Conservation (phyloP, 2,329 filamentous ascomycete species). For the Huntiella savannae region DNA sequence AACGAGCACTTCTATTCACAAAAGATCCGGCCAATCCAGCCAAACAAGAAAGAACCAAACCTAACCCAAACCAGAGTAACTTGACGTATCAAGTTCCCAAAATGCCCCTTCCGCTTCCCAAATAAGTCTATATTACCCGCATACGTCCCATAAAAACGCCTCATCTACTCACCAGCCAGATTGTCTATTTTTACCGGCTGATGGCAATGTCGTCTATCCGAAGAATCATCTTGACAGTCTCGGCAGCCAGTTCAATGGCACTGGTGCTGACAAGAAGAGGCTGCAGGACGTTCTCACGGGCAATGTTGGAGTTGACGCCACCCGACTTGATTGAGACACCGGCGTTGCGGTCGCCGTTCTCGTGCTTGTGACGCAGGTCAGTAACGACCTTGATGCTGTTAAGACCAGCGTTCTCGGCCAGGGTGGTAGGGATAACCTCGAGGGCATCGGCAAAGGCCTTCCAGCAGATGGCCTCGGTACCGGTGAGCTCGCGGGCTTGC, state of each 20-base stretch:
- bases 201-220: slow-evolving; percentile 49
- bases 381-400: slow-evolving; percentile 99
- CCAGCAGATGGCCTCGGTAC: slow-evolving; percentile 96
- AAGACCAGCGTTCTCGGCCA: slow-evolving; percentile 91
- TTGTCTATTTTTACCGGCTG: slow-evolving; percentile 28
- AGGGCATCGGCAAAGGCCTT: slow-evolving; percentile 96
- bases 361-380: slow-evolving; percentile 82
- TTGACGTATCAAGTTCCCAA: no score
- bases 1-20: slow-evolving; percentile 1
- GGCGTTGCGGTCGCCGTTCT: slow-evolving; percentile 84
- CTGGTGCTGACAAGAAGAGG: slow-evolving; percentile 92
- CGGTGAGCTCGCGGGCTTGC: slow-evolving; percentile 63
- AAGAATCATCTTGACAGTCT: slow-evolving; percentile 91
- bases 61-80: no score
- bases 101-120: not conserved
- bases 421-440: slow-evolving; percentile 88
- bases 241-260: slow-evolving; percentile 86
- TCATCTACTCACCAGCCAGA: not conserved
- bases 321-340: slow-evolving; percentile 97
- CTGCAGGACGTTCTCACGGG: slow-evolving; percentile 91
- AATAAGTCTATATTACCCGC: not conserved
- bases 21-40: not conserved
- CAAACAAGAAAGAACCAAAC: no score
- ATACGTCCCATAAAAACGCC: not conserved
- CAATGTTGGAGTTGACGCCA: slow-evolving; percentile 91